Evolutionary conservation across 2,329 filamentous ascomycete genomes (phyloP), one percentile per base, ranked within the genome.

Genomic region (Cordyceps cateniannulata): DNA sequence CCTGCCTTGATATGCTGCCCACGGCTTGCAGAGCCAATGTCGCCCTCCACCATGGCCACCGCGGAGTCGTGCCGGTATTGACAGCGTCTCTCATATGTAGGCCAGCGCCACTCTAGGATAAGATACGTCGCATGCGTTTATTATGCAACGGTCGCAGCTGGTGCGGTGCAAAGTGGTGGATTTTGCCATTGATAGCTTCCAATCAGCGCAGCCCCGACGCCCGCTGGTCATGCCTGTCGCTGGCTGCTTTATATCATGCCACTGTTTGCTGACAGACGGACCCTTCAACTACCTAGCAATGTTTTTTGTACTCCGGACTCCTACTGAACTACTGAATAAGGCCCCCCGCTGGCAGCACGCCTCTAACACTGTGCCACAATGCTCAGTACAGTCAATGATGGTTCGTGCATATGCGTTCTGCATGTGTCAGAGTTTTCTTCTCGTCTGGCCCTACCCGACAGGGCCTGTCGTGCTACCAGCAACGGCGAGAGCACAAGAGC

Each of bases 71-170:
- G 44, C 40, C 53, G 44, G 40, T 35, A 35, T 35, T 47, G 47
- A 29, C 24, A 56, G 1, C 27, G 3, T 24, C 18, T 48, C n/a
- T 48, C 27, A 56, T 38, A n/a, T n/a, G n/a, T n/a, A 48, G 42
- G 42, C 20, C 32, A 35, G 10, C 44, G 24, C 18, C 5, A 4
- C 22, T 20, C 22, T 45, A 58, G 22, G 40, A 40, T 42, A 20
- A 56, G 55, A 58, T 42, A 40, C 32, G 55, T 58, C 42, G 45
- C 55, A 58, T 58, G 55, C 45, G 24, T 50, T 18, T 42, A 49
- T 18, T 42, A 49, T 49, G 55, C 44, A 57, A 16, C 35, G 44
- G n/a, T 22, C 18, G 14, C 45, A 50, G 40, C 52, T 40, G 29
- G 49, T 40, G 52, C 24, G 44, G 27, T 40, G 55, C 55, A 50